These are phyloP conservation scores for Coemansia sp. DNA, from an alignment of 371 early-diverging fungal species.

Conservation along the genomic window DNA sequence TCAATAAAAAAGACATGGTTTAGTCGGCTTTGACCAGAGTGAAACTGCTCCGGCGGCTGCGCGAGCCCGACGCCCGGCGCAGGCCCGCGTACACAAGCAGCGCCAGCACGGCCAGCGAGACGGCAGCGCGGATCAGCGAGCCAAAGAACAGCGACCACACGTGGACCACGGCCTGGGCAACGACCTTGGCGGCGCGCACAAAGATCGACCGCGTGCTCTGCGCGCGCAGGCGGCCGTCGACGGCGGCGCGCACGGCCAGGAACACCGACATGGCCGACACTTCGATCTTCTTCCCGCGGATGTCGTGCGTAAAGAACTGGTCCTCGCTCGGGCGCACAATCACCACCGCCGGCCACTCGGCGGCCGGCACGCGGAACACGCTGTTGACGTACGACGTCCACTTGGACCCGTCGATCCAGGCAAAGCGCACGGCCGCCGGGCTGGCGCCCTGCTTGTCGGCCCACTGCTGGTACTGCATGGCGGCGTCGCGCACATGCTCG, in stretches of 20 bases:
- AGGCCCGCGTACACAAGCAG: slow-evolving; percentile 11
- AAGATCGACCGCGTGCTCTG: slow-evolving; percentile 42
- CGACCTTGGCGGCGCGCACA: slow-evolving; percentile 14
- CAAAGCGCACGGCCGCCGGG: slow-evolving; percentile 53
- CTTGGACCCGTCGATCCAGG: slow-evolving; percentile 62
- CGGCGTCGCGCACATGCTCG: slow-evolving; percentile 27
- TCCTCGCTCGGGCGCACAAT: slow-evolving; percentile 60
- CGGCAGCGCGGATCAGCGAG: slow-evolving; percentile 17
- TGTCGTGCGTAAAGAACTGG: slow-evolving; percentile 27
- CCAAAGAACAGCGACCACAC: slow-evolving; percentile 32
- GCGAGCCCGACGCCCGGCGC: slow-evolving; percentile 7
- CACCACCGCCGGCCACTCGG: slow-evolving; percentile 58
- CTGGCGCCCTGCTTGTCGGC: not conserved
- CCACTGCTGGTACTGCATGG: slow-evolving; percentile 23
- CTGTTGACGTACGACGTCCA: slow-evolving; percentile 60
- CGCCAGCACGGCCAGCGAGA: slow-evolving; percentile 5
- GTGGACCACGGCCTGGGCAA: not conserved
- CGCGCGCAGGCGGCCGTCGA: slow-evolving; percentile 31
- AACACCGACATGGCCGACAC: slow-evolving; percentile 37
- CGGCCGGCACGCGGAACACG: slow-evolving; percentile 58
- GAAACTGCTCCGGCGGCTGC: not conserved
- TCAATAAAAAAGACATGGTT: not conserved
- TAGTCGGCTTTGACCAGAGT: slow-evolving; percentile 44
- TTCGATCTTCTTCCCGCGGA: slow-evolving; percentile 25
- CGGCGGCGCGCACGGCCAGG: slow-evolving; percentile 39